Base-by-base conservation (phyloP, 1,139 yeast species). In the Kodamaea arcana region DNA sequence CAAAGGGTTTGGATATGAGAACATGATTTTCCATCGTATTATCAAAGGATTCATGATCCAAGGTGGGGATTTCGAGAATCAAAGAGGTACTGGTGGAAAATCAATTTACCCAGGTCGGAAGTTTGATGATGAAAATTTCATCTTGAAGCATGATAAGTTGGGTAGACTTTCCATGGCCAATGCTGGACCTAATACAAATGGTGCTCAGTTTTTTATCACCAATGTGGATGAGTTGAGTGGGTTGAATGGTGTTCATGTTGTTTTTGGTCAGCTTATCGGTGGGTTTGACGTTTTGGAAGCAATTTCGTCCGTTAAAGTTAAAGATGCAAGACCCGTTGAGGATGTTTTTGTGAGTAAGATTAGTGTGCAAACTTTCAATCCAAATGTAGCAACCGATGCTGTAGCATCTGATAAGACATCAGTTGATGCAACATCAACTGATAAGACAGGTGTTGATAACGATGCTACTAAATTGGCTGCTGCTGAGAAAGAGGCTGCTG, bases 161-260 rank as follows among this genome's bases (percentile, higher is more conserved):
- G 74, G 75, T 4, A 48, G 74, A 28, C 38, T 69, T 20, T 58
- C 69, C 14, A 67, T 67, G 73, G 73, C 72, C 31, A 67, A 65
- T 46, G 48, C 60, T 2, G 72, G 72, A 0, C 58, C 62, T 6
- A 54, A 66, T 42, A 65, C 72, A 35, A 69, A 68, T 42, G 69
- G 71, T 1, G 65, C 59, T 7, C 72, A 65, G 41, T 62, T 62
- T 31, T 69, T 68, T 51, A 65, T 69, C 31, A 56, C 66, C 34
- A 59, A 61, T 14, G 46, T 33, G 4, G 53, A 56, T 4, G 40
- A 47, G 13, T 21, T 33, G 17, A 23, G 35, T 10, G 50, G 51
- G 27, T 57, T 80, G 39, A 78, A 78, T 50, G 80, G 80, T 2
- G 60, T 63, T 32, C 77, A 76, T 44, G 79, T 80, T 11, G 72